Percentiles rank a stretch among this genome's conserved stretches.
phyloP scores from a whole-genome alignment of 257 asterid genomes.

The Salvia hispanica region DNA sequence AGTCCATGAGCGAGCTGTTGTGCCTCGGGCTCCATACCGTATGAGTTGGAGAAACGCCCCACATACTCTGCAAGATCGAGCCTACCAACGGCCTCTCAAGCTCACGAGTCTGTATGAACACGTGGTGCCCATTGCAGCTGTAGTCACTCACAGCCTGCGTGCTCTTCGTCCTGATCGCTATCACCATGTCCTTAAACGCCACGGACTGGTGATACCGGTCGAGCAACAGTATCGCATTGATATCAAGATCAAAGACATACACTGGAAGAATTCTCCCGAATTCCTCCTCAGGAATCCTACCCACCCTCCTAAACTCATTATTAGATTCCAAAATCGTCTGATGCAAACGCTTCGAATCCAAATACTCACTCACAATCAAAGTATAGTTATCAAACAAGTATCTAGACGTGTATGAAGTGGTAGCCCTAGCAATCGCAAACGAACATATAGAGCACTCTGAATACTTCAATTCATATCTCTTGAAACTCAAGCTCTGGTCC shows the following conservation, averaged over 20 bases:
- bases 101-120: conserved; percentile 75
- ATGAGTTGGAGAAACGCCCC: conserved; percentile 94
- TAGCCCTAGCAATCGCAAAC: conserved; percentile 76
- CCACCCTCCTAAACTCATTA: conserved; percentile 72
- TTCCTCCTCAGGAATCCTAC: conserved; percentile 72
- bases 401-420: conserved; percentile 85
- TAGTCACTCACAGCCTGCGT: conserved; percentile 90
- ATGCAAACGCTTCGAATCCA: conserved; percentile 83
- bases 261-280: conserved; percentile 79
- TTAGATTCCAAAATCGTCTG: conserved; percentile 66
- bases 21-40: conserved; percentile 90
- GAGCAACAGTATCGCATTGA: conserved; percentile 56
- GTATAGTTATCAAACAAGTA: conserved; percentile 94
- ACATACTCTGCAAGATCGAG: conserved; percentile 93
- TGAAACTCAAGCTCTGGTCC: conserved; percentile 76
- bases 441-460: conserved; percentile 81
- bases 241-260: conserved; percentile 82
- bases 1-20: conserved; percentile 72
- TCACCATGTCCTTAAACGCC: conserved; percentile 91
- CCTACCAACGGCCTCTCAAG: conserved; percentile 91
- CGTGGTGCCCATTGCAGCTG: conserved; percentile 82
- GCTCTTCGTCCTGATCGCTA: conserved; percentile 83
- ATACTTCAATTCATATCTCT: conserved; percentile 64
- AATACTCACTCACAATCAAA: conserved; percentile 90
- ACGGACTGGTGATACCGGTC: conserved; percentile 93